Base-by-base conservation (phyloP, 2,329 filamentous ascomycete species). In the Calonectria pteridis region DNA sequence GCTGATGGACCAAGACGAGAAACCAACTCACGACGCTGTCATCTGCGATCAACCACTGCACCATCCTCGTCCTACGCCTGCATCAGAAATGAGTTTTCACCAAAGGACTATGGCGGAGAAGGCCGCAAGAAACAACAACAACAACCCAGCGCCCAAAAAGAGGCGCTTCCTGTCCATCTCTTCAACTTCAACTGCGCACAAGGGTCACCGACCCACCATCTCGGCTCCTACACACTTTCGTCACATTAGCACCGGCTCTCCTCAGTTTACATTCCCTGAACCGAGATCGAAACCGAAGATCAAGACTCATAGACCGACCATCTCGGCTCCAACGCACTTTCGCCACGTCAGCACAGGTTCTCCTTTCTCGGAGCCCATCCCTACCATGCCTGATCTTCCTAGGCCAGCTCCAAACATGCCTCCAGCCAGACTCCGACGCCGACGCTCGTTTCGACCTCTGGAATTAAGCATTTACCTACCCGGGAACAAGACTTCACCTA, bases 271-370 rank as follows among this genome's bases (percentile, higher is more conserved):
- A 33, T 64, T 69, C 37, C 50, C 58, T 35, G 35, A 64, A 49
- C 31, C 64, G 7, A 77, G 76, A 58, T 71, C 77, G 20, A 73
- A 76, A 33, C 73, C 77, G 28, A 77, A 62, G 20, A 62, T 26
- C 33, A 62, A 62, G 33, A 40, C 55, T 40, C 55, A 87, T 82
- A 86, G 89, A 82, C 88, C 88, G 81, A 85, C 86, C 73, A 93
- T 93, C 78, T 92, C 91, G 53, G 86, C 86, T 26, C 91, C 91
- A 4, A 88, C 88, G 58, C 86, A 93, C 81, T 93, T 93, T 78
- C 89, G 88, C 58, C 91, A 93, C 83, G 77, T 93, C 63, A 84
- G 88, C 69, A 89, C 88, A 26, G 86, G 85, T 62, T 84, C 86
- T n/a, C 84, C 84, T 20, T 62, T 62, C 23, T 62, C 55, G 9